A percentile compares a stretch with the other conserved stretches of the same genome.
phyloP scores from a whole-genome alignment of 1,284 basidiomycete species.

The Boletus semigastroideus region DNA sequence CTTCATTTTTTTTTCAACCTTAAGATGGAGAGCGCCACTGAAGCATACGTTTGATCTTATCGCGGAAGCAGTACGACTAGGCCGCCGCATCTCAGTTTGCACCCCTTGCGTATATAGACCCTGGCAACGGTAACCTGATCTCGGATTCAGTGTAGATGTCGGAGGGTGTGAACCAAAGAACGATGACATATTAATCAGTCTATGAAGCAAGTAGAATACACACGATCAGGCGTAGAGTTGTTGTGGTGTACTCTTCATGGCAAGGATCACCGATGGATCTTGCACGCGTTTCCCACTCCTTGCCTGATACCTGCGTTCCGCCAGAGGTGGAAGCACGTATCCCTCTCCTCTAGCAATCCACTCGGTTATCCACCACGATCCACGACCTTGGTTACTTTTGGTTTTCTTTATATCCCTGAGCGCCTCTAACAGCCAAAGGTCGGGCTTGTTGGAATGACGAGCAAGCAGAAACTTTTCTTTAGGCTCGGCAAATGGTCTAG shows the following conservation, averaged over 20 bases:
- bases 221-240: constrained; percentile 8
- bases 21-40: no score
- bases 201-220: neutral
- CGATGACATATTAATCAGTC: neutral
- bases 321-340: constrained; percentile 19
- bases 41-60: no score
- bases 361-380: constrained; percentile 30
- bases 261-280: neutral
- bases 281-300: constrained; percentile 4
- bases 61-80: no score
- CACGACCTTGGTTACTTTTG: constrained; percentile 29
- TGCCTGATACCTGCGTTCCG: constrained; percentile 17
- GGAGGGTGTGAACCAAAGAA: neutral
- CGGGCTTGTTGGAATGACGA: constrained; percentile 29
- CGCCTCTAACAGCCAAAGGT: constrained; percentile 40
- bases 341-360: constrained; percentile 29
- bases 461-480: constrained; percentile 22
- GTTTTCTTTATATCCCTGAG: constrained; percentile 40
- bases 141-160: neutral
- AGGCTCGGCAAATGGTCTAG: constrained; percentile 28
- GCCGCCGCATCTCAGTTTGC: no score
- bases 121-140: neutral
- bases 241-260: neutral
- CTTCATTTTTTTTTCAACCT: no score
- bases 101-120: no score